Base-by-base conservation (phyloP, 768 basidiomycete genomes). In the Lactifluus rugatus region DNA sequence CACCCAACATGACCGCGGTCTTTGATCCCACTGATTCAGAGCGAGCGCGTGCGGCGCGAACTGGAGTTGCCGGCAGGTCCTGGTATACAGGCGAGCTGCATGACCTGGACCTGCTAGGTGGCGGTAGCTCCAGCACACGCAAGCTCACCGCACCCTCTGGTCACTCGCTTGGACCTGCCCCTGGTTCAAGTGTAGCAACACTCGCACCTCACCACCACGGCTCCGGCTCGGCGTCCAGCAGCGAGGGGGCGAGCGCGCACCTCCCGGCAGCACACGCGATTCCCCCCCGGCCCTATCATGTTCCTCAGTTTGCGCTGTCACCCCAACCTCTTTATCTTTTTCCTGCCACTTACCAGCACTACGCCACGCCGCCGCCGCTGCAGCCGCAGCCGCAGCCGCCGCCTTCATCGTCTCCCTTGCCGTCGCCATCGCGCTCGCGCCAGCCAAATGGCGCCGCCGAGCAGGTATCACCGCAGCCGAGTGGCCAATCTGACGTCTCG, bases 81-180 rank as follows among this genome's bases (percentile, higher is more conserved):
- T 64, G 63, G 63, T 64, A 64, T 41, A 59, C 61, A 0, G 44
- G 62, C n/a, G 46, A 56, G 1, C 41, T 60, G 19, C 42, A 54
- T 2, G 56, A 59, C 14, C 26, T 62, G 10, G 63, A 64, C 37
- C 25, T 64, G 17, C 52, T 62, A 14, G 54, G 44, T 11, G 61
- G 61, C 2, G 53, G 49, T 16, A 14, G 19, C 11, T 34, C 49
- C 2, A 56, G 49, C 37, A 46, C 45, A 16, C 59, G 59, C 28
- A 19, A 42, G 23, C 54, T 52, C 45, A 51, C 54, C 9, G 44
- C 36, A 10, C 54, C 59, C 5, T 60, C 59, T 16, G 54, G 48
- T 5, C 54, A 56, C 28, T 28, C 58, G n/a, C 25, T 56, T 7
- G 54, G 42, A 10, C 59, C 17, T 3, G 54, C 54, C 2, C 49